Evolutionary conservation across 1,284 basidiomycete genomes (phyloP), one percentile per base, ranked within the genome.

Genomic region (Sporisorium exsertum): DNA sequence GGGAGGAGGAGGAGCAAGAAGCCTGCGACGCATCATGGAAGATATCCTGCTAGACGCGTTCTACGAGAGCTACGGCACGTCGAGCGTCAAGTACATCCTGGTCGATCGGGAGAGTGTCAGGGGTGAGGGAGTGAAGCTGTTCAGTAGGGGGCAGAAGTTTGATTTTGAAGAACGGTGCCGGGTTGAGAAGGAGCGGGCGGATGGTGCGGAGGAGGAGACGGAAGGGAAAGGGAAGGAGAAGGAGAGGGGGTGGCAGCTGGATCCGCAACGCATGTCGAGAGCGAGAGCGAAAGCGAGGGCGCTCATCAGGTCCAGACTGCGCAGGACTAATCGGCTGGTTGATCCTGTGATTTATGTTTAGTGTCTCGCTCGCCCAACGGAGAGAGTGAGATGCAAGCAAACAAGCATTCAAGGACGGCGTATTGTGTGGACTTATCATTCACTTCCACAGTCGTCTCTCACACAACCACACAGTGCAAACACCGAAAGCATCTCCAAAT

Each of bases 1-100:
- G 2, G 40, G 32, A 7, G n/a, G 66, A 0, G 69, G 59, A 12
- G 96, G 95, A 16, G 95, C 95, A 0, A 88, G 95, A 83, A 93
- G 94, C 4, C 86, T 98, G 73, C 88, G 94, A 77, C 91, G 93
- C 1, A 93, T 97, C 57, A 91, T 97, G 91, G 95, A 92, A 55
- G 77, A 89, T 78, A 24, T 45, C 12, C 54, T 58, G 27, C 52
- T 81, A 9, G 80, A 82, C 29, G 77, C 72, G 6, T 74, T 79
- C 47, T 81, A 79, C 54, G 56, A 64, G 27, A 51, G 55, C 12
- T 72, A 68, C 32, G 64, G 64, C 10, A 43, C 40, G 18, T 27
- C 32, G 3, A 46, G 33, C 1, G 65, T 76, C 37, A 67, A 65
- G 53, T 76, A 72, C 35, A 58, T 72, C 9, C 26, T 76, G 7